These are phyloP conservation scores for Fomes fomentarius DNA, from an alignment of 1,284 basidiomycete genomes.

Conservation along the genomic window DNA sequence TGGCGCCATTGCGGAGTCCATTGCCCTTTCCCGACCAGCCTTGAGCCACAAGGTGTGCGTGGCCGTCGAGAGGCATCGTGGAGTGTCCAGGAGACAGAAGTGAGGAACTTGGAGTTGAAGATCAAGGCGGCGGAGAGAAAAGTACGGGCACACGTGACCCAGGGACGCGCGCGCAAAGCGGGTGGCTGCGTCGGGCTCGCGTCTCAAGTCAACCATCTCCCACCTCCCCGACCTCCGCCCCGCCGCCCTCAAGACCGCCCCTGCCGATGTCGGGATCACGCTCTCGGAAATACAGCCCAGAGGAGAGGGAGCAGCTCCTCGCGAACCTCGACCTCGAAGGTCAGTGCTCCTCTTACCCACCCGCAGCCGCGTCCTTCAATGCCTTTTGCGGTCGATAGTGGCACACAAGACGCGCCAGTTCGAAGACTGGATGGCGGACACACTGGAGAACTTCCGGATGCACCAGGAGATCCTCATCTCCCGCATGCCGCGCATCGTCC, in stretches of 20 bases:
- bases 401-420: slow-evolving; percentile 71
- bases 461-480: slow-evolving; percentile 75
- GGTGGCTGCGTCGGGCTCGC: slow-evolving; percentile 11
- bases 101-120: neutral
- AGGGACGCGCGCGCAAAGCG: slow-evolving; percentile 17
- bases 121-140: slow-evolving; percentile 5
- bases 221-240: neutral
- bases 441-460: slow-evolving; percentile 67
- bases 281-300: slow-evolving; percentile 43
- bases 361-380: slow-evolving; percentile 9
- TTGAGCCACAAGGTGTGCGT: slow-evolving; percentile 78
- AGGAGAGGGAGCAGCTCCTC: slow-evolving; percentile 75
- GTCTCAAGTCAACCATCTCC: slow-evolving; percentile 19
- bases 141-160: slow-evolving; percentile 22
- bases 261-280: slow-evolving; percentile 15
- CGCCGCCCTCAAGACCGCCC: neutral
- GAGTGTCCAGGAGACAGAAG: neutral
- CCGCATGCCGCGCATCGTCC: slow-evolving; percentile 75
- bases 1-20: slow-evolving; percentile 70
- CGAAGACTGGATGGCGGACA: slow-evolving; percentile 70
- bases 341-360: slow-evolving; percentile 33
- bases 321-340: slow-evolving; percentile 82
- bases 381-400: slow-evolving; percentile 43
- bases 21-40: slow-evolving; percentile 89
- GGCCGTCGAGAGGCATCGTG: slow-evolving; percentile 75